Evolutionary conservation across 2,329 filamentous ascomycete species (phyloP).

Genomic region (Penicillium sp.): DNA sequence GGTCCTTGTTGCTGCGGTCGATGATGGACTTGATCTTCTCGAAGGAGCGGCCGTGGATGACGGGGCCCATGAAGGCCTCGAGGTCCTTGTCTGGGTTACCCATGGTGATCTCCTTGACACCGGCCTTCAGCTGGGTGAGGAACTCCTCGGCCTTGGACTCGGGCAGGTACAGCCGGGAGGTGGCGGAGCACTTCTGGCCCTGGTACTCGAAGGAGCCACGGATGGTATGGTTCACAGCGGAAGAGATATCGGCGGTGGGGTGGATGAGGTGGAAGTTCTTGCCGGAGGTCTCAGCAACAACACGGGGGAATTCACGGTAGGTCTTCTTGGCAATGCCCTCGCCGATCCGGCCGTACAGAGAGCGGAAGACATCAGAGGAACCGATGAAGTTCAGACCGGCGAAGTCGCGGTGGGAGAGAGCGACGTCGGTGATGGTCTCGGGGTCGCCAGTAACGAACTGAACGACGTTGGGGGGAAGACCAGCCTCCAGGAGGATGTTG

Average conservation of each 20-base stretch:
- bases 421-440: slow-evolving; percentile 75
- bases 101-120: slow-evolving; percentile 69
- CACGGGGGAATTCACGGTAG: slow-evolving; percentile 80
- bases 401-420: slow-evolving; percentile 77
- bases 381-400: slow-evolving; percentile 89
- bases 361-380: slow-evolving; percentile 85
- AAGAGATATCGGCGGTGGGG: slow-evolving; percentile 71
- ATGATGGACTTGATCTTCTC: slow-evolving; percentile 76
- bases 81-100: slow-evolving; percentile 51
- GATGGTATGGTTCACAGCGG: slow-evolving; percentile 77
- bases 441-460: slow-evolving; percentile 92
- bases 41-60: slow-evolving; percentile 79
- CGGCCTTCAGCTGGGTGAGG: slow-evolving; percentile 65
- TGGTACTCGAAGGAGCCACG: slow-evolving; percentile 87
- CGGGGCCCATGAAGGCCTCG: slow-evolving; percentile 77
- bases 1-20: slow-evolving; percentile 74
- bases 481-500: slow-evolving; percentile 88
- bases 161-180: slow-evolving; percentile 76
- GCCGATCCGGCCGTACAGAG: slow-evolving; percentile 83
- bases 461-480: slow-evolving; percentile 83
- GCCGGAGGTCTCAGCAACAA: slow-evolving; percentile 85
- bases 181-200: slow-evolving; percentile 86
- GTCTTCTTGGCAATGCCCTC: slow-evolving; percentile 75
- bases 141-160: slow-evolving; percentile 74
- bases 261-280: slow-evolving; percentile 91